Base-by-base conservation (phyloP, 768 basidiomycete genomes). In the Phaeolepiota aurea region DNA sequence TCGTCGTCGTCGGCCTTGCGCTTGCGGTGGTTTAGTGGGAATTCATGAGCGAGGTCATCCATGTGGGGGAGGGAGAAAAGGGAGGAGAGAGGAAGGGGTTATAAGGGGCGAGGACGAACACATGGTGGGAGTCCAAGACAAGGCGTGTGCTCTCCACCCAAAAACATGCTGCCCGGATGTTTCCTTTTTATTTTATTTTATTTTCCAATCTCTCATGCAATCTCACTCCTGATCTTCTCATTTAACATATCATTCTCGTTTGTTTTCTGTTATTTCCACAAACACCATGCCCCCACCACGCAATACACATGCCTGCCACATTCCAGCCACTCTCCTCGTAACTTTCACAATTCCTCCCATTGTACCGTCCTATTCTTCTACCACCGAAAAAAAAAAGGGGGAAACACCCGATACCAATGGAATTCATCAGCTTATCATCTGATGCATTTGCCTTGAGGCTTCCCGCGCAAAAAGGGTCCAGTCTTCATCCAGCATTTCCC, bases 1-100 rank as follows among this genome's bases (percentile, higher is more conserved):
- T 73, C 71, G 52, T 82, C 77, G 20, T 55, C 40, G 55, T 73
- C 73, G 0, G 78, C 72, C 62, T 87, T 86, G 49, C 83, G 77
- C 61, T 86, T 86, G 55, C 77, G 71, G 55, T 69, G 67, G 69
- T 71, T 62, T 20, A 69, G 51, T 44, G 71, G 70, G 48, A 63
- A 58, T 41, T 69, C 64, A 46, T 78, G 74, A 50, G 74, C 68
- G 48, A 77, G 68, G 68, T 79, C 70, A 64, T 81, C 77, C 79
- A 83, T 82, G 55, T 53, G 54, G 47, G 44, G 47, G 38, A 42
- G 45, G 45, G 53, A 52, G 50, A 47, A 38, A 18, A 44, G 39
- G 40, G 43, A 38, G 44, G 47, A 43, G 45, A 38, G 52, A 51
- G 58, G 65, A 64, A 63, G 63, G 62, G 58, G 54, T 53, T 52